Base-by-base conservation (phyloP, 1,139 yeast species). In the Protomyces inouyei region DNA sequence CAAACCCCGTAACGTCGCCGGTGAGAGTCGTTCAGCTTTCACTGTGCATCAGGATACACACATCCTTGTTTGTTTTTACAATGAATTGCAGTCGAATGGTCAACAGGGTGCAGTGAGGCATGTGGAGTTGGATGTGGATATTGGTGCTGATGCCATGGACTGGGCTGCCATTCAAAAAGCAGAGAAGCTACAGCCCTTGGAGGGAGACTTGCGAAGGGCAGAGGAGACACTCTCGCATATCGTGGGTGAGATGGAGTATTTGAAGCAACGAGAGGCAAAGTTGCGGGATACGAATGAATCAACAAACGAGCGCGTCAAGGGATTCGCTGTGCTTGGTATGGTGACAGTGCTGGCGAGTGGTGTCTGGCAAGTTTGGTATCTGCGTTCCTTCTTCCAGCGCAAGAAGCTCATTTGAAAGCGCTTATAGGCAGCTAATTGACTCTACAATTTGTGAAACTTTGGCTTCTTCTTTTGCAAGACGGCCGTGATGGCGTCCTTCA, bases 201-300 rank as follows among this genome's bases (percentile, higher is more conserved):
- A 93, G 76, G 85, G 91, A 64, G 96, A 89, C 72, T 81, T 93
- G 75, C 85, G 92, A 75, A 85, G 88, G 63, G 73, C 92, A 67
- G 92, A 89, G 75, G 96, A 88, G 73, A 77, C 89, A 77, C 84
- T 95, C 60, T 86, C 83, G 68, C 98, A 93, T 78, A 83, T 93
- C 71, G 82, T 81, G 67, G 78, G 79, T 67, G 96, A 91, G 73
- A 80, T 92, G 75, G 87, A 85, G 71, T 93, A 92, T 77, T 82
- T 93, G 78, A 86, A 87, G 74, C 78, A 77, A 67, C 88, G 98
- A 79, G 98, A 93, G 78, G 93, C 86, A 76, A 83, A 90, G 76
- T 82, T 93, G 78, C 87, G 98, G 80, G 95, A 93, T 76, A 93
- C 98, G 65, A 93, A 93, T 77, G 98, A 93, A 79, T 86, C 95